These are phyloP conservation scores for Teratosphaeria destructans DNA, from an alignment of 2,329 filamentous ascomycete species.

Conservation along the genomic window DNA sequence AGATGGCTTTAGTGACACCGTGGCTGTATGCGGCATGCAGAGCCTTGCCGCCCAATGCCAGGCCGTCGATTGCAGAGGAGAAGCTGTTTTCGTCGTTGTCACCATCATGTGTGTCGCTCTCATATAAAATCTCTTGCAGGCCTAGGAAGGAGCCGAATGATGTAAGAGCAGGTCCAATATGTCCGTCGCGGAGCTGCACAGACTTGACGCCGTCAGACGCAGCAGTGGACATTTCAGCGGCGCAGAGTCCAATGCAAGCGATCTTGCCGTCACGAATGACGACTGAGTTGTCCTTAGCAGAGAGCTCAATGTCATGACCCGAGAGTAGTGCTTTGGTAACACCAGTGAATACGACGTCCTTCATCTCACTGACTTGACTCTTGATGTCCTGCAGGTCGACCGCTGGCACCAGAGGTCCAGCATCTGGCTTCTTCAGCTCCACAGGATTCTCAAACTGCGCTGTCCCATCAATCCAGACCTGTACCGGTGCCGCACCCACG, in stretches of 20 bases:
- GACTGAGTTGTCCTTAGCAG: conserved; percentile 16
- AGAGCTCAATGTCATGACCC: conserved; percentile 17
- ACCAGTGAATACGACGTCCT: conserved; percentile 46
- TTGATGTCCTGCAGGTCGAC: conserved; percentile 31
- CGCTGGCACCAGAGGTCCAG: conserved; percentile 32
- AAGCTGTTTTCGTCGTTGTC: conserved; percentile 45
- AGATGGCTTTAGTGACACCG: conserved; percentile 30
- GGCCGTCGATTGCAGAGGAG: conserved; percentile 44
- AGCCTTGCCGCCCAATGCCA: conserved; percentile 31
- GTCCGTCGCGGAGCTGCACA: conserved; percentile 47
- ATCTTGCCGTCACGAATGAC: conserved; percentile 45
- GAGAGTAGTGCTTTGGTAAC: conserved; percentile 43
- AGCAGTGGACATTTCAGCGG: conserved; percentile 32
- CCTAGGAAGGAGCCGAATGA: conserved; percentile 52
- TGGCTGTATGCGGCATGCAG: conserved; percentile 27
- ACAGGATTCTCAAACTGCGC: conserved; percentile 42
- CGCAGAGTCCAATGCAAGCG: conserved; percentile 47
- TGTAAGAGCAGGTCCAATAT: conserved; percentile 51
- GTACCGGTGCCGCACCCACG: conserved; percentile 29
- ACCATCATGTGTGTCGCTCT: conserved; percentile 36
- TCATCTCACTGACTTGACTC: conserved; percentile 5
- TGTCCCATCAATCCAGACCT: conserved; percentile 34
- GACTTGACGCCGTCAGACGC: conserved; percentile 25
- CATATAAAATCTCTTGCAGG: conserved; percentile 52
- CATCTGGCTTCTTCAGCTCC: conserved; percentile 42